phyloP scores from a whole-genome alignment of 2,329 filamentous ascomycete species.

The Corinectria fuckeliana region DNA sequence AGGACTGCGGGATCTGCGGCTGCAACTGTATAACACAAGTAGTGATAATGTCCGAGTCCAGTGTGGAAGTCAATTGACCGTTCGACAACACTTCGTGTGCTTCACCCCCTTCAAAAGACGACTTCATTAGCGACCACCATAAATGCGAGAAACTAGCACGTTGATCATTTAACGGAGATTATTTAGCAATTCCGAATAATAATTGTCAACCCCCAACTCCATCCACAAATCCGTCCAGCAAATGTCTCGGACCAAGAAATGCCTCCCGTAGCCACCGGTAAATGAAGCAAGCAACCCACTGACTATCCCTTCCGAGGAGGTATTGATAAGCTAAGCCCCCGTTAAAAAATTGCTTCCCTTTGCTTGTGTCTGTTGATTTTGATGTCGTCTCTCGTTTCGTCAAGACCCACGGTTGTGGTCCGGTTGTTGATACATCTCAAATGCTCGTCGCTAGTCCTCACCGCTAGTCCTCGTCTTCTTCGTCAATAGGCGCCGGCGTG shows the following conservation, averaged over 20 bases:
- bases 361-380: conserved; percentile 29
- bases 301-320: conserved; percentile 15
- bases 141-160: not conserved
- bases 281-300: not conserved
- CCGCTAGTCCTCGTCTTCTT: conserved; percentile 69
- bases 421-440: not conserved
- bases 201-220: not conserved
- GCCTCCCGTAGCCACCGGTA: not conserved
- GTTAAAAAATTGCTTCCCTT: conserved; percentile 16
- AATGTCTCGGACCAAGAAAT: not conserved
- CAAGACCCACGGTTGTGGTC: conserved; percentile 1
- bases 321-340: conserved; percentile 25
- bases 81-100: no score
- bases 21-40: not conserved
- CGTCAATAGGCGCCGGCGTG: conserved; percentile 75
- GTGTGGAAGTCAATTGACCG: not conserved
- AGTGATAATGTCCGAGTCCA: not conserved
- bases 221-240: not conserved
- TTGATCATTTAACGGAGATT: not conserved
- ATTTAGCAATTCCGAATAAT: no score
- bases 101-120: not conserved
- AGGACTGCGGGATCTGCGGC: not conserved
- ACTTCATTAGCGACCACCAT: conserved; percentile 12
- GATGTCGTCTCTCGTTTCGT: conserved; percentile 7
- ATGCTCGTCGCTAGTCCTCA: not conserved